Percentiles rank a stretch among this genome's conserved stretches.
phyloP scores from a whole-genome alignment of 1,284 basidiomycete genomes.

The Volvariella surrecta region DNA sequence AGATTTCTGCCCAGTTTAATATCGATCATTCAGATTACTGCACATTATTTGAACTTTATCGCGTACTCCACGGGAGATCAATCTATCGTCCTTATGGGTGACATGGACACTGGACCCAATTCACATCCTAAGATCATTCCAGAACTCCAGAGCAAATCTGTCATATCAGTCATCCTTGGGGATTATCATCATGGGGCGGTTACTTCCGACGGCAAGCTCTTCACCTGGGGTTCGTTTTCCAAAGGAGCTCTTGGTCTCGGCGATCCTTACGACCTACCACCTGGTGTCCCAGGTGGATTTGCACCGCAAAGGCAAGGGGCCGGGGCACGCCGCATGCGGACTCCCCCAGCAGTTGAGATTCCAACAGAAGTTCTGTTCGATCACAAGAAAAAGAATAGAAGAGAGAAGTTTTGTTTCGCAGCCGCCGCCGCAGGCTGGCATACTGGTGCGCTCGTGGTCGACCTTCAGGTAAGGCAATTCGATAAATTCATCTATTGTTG shows the following conservation, averaged over 20 bases:
- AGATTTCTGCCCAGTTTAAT: constrained; percentile 7
- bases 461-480: constrained; percentile 45
- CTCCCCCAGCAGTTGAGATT: constrained; percentile 38
- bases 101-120: constrained; percentile 30
- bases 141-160: constrained; percentile 58
- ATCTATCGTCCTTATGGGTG: constrained; percentile 62
- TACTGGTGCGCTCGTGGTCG: constrained; percentile 78
- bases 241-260: constrained; percentile 80
- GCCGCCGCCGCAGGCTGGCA: constrained; percentile 84
- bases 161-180: constrained; percentile 82
- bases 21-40: constrained; percentile 59
- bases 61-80: constrained; percentile 68
- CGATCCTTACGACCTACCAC: constrained; percentile 43
- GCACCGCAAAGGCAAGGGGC: constrained; percentile 23
- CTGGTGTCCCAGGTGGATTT: constrained; percentile 58
- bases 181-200: constrained; percentile 88
- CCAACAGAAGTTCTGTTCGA: constrained; percentile 71
- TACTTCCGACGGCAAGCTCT: constrained; percentile 66
- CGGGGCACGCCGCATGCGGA: constrained; percentile 21
- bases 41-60: constrained; percentile 72
- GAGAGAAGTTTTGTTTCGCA: constrained; percentile 66
- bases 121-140: constrained; percentile 55
- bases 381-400: constrained; percentile 35
- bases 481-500: too few relatives aligned
- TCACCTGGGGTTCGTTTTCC: constrained; percentile 80